Evolutionary conservation across 2,329 filamentous ascomycete species (phyloP), one percentile per base, ranked within the genome.

Genomic region (Madurella fahalii): DNA sequence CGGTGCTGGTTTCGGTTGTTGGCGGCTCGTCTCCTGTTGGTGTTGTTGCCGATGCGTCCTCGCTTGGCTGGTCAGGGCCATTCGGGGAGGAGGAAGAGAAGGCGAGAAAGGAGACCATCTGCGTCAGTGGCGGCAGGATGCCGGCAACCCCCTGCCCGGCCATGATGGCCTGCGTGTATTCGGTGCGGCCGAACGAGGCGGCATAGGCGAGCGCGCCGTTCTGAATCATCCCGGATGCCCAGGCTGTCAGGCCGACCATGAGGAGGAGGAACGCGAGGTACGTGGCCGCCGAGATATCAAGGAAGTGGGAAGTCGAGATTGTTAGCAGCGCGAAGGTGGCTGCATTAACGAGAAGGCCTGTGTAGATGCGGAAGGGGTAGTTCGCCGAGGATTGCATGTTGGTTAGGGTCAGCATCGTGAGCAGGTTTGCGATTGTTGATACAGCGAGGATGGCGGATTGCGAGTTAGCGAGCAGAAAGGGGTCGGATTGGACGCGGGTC

Each of bases 161-260:
- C 92, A 99, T 97, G 70, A 97, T 91, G 20, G 87, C 93, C 72
- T 97, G 93, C 52, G 90, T 96, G 70, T 97, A 99, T 70, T 94
- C 89, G 17, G 87, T 83, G 49, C 89, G 79, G 37, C 86, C 90
- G 66, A 96, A 97, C 50, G 89, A 86, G 3, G 89, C 84, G 2
- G 90, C 91, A 68, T 92, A 97, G 2, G 94, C 90, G 69, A 96
- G 96, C 11, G 94, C 84, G 16, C 94, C 94, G 69, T 97, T 97
- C 72, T 97, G 94, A 62, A 92, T 88, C 48, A 96, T 77, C 0
- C 89, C 92, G 0, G 91, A 88, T 0, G 90, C 91, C 67, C 87
- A 77, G 61, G 90, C 89, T 0, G 91, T 83, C n/a, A 77, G 74
- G 58, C 88, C 85, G 4, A 96, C 91, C 80, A 92, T 91, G 58